Conservation (phyloP, 495 filamentous ascomycete genomes). For the Xylaria palmicola region DNA sequence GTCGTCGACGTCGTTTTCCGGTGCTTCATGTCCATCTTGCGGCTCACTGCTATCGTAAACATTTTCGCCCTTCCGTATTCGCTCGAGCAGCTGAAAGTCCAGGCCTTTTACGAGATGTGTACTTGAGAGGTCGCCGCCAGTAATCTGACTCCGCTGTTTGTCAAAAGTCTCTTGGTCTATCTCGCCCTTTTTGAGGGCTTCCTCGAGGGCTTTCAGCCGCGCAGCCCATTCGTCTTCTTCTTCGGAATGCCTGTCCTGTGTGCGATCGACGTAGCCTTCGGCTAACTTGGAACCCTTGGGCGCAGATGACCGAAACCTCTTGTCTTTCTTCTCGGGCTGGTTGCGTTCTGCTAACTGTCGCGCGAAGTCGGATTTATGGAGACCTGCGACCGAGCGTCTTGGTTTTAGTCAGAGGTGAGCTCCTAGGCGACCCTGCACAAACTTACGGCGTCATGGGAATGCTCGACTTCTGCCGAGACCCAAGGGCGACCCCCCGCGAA, state of each 20-base stretch:
- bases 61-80: slow-evolving; percentile 72
- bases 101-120: slow-evolving; percentile 91
- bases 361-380: slow-evolving; percentile 66
- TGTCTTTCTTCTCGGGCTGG: slow-evolving; percentile 48
- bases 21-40: slow-evolving; percentile 21
- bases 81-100: slow-evolving; percentile 77
- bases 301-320: slow-evolving; percentile 74
- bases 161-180: slow-evolving; percentile 76
- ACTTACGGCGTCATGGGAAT: slow-evolving; percentile 86
- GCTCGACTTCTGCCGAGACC: slow-evolving; percentile 67
- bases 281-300: slow-evolving; percentile 83
- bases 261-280: slow-evolving; percentile 83
- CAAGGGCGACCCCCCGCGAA: slow-evolving; percentile 45
- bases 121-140: slow-evolving; percentile 75
- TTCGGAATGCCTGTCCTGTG: slow-evolving; percentile 52
- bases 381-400: slow-evolving; percentile 66
- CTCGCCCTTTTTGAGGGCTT: slow-evolving; percentile 76
- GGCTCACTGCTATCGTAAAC: slow-evolving; percentile 44
- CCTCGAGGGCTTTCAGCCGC: slow-evolving; percentile 75
- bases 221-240: slow-evolving; percentile 62
- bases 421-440: neutral
- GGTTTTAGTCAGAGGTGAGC: slow-evolving; percentile 29
- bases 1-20: slow-evolving; percentile 64
- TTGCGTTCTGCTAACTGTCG: slow-evolving; percentile 82
- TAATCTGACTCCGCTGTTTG: slow-evolving; percentile 67